These are phyloP conservation scores for Fraxinus americana DNA, from an alignment of 257 asterid genomes.

Conservation along the genomic window DNA sequence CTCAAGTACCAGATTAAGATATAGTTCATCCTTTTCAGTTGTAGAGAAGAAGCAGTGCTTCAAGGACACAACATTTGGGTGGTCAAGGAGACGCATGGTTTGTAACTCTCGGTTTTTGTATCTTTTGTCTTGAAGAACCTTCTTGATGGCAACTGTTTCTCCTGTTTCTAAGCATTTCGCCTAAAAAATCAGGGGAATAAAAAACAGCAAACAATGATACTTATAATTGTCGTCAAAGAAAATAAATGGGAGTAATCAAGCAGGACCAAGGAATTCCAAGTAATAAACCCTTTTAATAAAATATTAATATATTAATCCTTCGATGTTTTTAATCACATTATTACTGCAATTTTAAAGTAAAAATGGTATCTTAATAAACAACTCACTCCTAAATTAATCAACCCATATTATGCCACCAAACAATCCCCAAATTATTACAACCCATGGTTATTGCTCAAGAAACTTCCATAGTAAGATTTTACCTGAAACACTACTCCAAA, in stretches of 20 bases:
- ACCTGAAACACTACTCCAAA: constrained; percentile 84
- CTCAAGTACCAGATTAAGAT: constrained; percentile 62
- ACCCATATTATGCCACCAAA: too few species aligned
- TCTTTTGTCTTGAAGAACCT: constrained; percentile 69
- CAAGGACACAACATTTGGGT: constrained; percentile 62
- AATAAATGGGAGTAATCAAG: background rate
- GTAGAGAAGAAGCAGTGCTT: constrained; percentile 75
- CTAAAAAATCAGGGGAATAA: constrained; percentile 29
- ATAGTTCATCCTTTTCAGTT: constrained; percentile 63
- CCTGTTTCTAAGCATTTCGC: constrained; percentile 69
- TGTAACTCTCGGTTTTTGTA: constrained; percentile 65
- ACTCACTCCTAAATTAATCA: too few species aligned
- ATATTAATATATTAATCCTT: too few species aligned
- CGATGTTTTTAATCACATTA: too few species aligned
- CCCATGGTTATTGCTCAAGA: too few species aligned
- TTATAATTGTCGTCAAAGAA: background rate
- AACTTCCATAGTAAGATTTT: background rate
- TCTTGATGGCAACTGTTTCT: constrained; percentile 68
- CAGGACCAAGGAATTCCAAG: background rate
- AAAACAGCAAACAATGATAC: constrained; percentile 5
- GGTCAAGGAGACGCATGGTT: constrained; percentile 69
- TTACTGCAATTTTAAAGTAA: too few species aligned
- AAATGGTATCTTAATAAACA: too few species aligned
- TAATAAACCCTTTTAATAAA: background rate
- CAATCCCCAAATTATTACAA: too few species aligned